These are phyloP conservation scores for Ehretia macrophylla DNA, from an alignment of 257 asterid genomes.

Conservation along the genomic window DNA sequence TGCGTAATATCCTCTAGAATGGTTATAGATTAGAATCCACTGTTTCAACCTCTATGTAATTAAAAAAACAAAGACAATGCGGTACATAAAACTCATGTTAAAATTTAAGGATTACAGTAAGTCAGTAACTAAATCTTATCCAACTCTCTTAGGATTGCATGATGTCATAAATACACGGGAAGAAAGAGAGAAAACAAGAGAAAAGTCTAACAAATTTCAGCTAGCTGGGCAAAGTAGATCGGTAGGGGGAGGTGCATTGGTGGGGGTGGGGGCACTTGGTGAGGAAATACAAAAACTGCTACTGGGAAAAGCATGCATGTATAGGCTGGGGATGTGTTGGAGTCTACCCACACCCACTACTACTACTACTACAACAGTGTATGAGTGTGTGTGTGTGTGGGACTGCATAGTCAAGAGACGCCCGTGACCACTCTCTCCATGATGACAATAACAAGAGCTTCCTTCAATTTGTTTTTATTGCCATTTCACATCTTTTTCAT, in stretches of 20 bases:
- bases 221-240: neutral
- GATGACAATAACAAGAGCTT: conserved; percentile 30
- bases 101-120: too few species aligned
- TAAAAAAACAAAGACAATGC: too few species aligned
- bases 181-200: too few species aligned
- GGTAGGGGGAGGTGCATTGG: neutral
- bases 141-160: too few species aligned
- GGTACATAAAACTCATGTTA: too few species aligned
- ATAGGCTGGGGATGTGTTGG: conserved; percentile 23
- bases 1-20: too few species aligned
- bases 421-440: conserved; percentile 42
- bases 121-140: too few species aligned
- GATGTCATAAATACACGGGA: too few species aligned
- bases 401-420: conserved; percentile 50
- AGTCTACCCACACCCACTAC: too few species aligned
- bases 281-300: neutral
- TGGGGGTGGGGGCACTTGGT: conserved; percentile 4
- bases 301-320: neutral
- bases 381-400: conserved; percentile 4
- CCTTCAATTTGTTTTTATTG: conserved; percentile 25
- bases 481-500: conserved; percentile 12
- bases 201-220: neutral
- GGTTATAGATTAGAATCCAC: too few species aligned
- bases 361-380: too few species aligned
- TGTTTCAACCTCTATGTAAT: too few species aligned